Evolutionary conservation across 352 stramenopile genomes (phyloP).

Genomic region (Globisporangium uncinulatum): DNA sequence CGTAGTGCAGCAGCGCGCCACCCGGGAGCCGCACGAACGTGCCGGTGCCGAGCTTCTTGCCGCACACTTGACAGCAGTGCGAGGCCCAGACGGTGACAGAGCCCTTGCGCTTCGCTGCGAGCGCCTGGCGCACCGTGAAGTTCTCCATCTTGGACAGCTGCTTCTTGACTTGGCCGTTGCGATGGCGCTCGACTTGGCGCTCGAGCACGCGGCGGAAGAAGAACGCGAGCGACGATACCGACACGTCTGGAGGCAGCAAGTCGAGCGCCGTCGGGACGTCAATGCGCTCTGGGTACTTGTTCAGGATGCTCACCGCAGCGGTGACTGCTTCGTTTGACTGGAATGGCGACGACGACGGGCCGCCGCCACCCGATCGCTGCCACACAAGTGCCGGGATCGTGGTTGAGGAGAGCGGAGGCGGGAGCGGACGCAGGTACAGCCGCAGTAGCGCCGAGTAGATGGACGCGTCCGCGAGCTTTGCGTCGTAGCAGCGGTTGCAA

Average conservation of each 20-base stretch:
- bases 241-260: slow-evolving; percentile 55
- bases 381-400: slow-evolving; percentile 23
- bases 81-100: slow-evolving; percentile 74
- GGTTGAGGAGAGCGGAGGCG: slow-evolving; percentile 11
- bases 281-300: slow-evolving; percentile 80
- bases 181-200: slow-evolving; percentile 61
- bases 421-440: slow-evolving; percentile 57
- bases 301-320: slow-evolving; percentile 67
- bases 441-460: slow-evolving; percentile 79
- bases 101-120: slow-evolving; percentile 59
- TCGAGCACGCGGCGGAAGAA: slow-evolving; percentile 79
- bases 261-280: slow-evolving; percentile 74
- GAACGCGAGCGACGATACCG: slow-evolving; percentile 32
- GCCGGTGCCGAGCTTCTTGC: slow-evolving; percentile 59
- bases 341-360: slow-evolving; percentile 10
- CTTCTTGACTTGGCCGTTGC: slow-evolving; percentile 81
- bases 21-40: slow-evolving; percentile 66
- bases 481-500: slow-evolving; percentile 77
- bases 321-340: slow-evolving; percentile 54
- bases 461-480: slow-evolving; percentile 63
- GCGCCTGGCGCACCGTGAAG: slow-evolving; percentile 64
- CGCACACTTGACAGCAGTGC: slow-evolving; percentile 63
- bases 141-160: slow-evolving; percentile 88
- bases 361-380: slow-evolving; percentile 10
- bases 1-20: slow-evolving; percentile 64